Evolutionary conservation across 2,329 filamentous ascomycete species (phyloP).

Genomic region (Aspergillus sp.): DNA sequence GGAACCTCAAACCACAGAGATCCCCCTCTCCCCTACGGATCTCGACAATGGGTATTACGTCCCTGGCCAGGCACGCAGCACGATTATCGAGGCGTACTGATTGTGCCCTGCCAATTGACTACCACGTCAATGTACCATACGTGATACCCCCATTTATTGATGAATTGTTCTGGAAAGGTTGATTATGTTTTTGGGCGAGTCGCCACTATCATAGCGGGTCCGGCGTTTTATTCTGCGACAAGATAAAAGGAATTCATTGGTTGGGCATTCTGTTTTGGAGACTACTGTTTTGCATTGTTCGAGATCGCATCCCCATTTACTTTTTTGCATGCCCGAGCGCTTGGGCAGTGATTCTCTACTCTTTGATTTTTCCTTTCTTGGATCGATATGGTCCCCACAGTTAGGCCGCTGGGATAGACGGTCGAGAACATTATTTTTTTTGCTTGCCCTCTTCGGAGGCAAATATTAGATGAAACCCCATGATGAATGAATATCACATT

Average conservation of each 20-base stretch:
- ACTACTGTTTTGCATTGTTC: conserved; percentile 6
- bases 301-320: conserved; percentile 11
- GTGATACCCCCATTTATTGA: conserved; percentile 18
- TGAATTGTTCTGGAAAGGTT: conserved; percentile 5
- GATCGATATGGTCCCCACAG: conserved; percentile 9
- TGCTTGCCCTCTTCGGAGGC: not conserved
- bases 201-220: conserved; percentile 13
- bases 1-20: conserved; percentile 49
- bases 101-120: conserved; percentile 13
- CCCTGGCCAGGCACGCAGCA: conserved; percentile 44
- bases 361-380: conserved; percentile 8
- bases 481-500: not conserved
- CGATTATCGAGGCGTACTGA: conserved; percentile 54
- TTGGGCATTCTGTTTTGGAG: conserved; percentile 6
- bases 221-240: conserved; percentile 17
- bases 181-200: conserved; percentile 8
- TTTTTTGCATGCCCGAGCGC: conserved; percentile 13
- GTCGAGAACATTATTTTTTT: not conserved
- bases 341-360: conserved; percentile 20
- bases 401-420: conserved; percentile 7
- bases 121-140: conserved; percentile 16
- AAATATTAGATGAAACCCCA: not conserved
- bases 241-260: conserved; percentile 4
- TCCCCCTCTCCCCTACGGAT: conserved; percentile 38
- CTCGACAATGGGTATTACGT: conserved; percentile 54